Evolutionary conservation across 78 protist genomes (phyloP), one percentile per base, ranked within the genome.

Genomic region (Monocercomonoides exilis): DNA sequence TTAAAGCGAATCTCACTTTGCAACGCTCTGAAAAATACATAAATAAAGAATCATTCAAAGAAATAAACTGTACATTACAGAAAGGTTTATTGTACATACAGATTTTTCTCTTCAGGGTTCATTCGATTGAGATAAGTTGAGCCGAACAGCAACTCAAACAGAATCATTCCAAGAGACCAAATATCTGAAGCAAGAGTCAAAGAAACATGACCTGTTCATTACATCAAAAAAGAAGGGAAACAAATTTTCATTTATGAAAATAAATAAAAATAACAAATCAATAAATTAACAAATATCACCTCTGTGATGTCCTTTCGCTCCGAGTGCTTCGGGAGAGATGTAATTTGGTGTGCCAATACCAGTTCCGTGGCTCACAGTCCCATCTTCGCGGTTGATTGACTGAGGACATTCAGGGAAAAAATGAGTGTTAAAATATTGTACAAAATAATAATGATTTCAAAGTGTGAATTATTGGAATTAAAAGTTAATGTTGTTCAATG

Each of bases 341-440:
- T 97, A 97, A 90, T 97, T 97, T 42, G 95, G 45, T 1, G 99
- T 97, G 36, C 99, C 99, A 45, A 95, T 77, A 41, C 77, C 93
- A 1, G 11, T 3, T n/a, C 95, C 96, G 4, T 94, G 84, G 43
- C 94, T 93, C 11, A 93, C 94, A 1, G 97, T 95, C 1, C 94
- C 90, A 43, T 92, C 96, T n/a, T 63, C 3, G 4, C 43, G 29
- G 11, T 1, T 2, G 36, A 5, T 1, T 46, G 44, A n/a, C n/a
- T 41, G 86, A 11, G 41, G 3, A 45, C 1, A 33, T 33, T 45
- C 35, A 29, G 3, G 43, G 1, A 80, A 2, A 2, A 1, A 45
- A 3, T 36, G 0, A 36, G 84, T 41, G 11, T 45, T 2, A 46
- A 43, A n/a, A 34, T 0, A 2, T 91, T 87, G 1, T 85, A 44